These are phyloP conservation scores for Moniliella sp. DNA, from an alignment of 1,284 basidiomycete genomes.

Conservation along the genomic window DNA sequence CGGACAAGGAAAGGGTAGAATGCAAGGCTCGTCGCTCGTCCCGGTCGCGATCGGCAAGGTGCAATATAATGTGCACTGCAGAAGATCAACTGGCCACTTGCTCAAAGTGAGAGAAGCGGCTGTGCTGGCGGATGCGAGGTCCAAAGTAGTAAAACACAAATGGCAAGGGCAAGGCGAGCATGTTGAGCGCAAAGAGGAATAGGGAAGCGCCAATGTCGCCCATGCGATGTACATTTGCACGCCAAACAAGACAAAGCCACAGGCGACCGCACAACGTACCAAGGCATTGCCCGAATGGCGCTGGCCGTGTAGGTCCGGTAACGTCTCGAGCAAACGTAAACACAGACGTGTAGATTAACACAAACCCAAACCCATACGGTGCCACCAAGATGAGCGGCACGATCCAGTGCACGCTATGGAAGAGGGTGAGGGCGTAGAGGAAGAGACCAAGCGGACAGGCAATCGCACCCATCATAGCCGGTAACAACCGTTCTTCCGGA, in stretches of 20 bases:
- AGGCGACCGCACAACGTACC: conserved; percentile 2
- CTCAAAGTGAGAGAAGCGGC: no score
- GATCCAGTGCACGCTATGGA: conserved; percentile 5
- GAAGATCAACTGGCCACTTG: no score
- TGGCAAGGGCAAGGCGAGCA: conserved; percentile 6
- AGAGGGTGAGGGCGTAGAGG: conserved; percentile 5
- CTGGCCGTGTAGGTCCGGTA: conserved; percentile 10
- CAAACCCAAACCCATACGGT: conserved; percentile 41
- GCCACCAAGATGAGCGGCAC: conserved; percentile 36
- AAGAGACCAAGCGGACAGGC: conserved; percentile 2
- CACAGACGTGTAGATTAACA: conserved; percentile 2
- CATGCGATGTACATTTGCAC: conserved; percentile 4
- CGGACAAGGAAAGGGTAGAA: no score
- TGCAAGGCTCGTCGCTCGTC: no score
- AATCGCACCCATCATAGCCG: conserved; percentile 2
- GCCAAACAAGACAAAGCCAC: conserved; percentile 6
- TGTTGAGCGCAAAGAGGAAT: conserved; percentile 5
- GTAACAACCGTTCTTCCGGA: conserved; percentile 3
- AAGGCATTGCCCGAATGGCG: conserved; percentile 4
- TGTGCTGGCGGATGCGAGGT: conserved; percentile 3
- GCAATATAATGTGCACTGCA: no score
- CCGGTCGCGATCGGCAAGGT: no score
- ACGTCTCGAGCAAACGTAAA: conserved; percentile 2
- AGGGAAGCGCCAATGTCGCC: conserved; percentile 4
- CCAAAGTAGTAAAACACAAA: conserved; percentile 7